These are phyloP conservation scores for Sarcocystis neurona DNA, from an alignment of 169 alveolate genomes.

Conservation along the genomic window DNA sequence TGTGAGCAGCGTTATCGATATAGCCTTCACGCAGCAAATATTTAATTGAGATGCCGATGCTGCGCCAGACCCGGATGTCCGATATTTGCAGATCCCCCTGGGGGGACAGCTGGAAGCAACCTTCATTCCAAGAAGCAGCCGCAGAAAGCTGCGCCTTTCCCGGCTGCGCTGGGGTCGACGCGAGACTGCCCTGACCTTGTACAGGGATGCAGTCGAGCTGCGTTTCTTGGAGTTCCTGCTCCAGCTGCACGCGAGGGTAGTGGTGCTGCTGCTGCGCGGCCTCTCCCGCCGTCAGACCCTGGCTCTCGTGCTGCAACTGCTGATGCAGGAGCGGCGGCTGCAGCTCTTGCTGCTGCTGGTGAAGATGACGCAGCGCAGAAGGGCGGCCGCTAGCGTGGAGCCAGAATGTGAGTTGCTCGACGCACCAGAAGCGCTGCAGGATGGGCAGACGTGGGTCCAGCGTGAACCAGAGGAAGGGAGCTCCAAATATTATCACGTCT, in stretches of 20 bases:
- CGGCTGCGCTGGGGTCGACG: too few relatives aligned
- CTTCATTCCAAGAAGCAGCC: background rate
- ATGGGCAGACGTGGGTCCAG: background rate
- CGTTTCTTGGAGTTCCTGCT: background rate
- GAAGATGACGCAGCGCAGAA: too few relatives aligned
- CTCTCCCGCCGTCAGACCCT: background rate
- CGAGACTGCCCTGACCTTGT: background rate
- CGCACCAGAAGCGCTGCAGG: constrained; percentile 29
- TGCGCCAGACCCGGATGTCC: constrained; percentile 10
- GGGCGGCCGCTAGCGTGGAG: background rate
- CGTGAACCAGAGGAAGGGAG: background rate
- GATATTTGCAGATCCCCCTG: background rate
- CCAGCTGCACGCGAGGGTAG: background rate
- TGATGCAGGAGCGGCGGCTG: background rate
- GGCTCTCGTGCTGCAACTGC: background rate
- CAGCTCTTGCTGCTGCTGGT: background rate
- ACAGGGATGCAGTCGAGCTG: too few relatives aligned
- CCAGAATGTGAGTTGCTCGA: constrained; percentile 7
- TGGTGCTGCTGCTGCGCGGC: background rate
- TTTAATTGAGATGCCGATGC: background rate
- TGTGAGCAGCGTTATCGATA: constrained; percentile 4
- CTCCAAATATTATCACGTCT: background rate
- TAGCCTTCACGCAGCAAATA: background rate
- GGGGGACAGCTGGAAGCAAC: background rate
- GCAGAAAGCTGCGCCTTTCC: background rate